Evolutionary conservation across 2,329 filamentous ascomycete species (phyloP).

Genomic region (Tolypocladium sp.): DNA sequence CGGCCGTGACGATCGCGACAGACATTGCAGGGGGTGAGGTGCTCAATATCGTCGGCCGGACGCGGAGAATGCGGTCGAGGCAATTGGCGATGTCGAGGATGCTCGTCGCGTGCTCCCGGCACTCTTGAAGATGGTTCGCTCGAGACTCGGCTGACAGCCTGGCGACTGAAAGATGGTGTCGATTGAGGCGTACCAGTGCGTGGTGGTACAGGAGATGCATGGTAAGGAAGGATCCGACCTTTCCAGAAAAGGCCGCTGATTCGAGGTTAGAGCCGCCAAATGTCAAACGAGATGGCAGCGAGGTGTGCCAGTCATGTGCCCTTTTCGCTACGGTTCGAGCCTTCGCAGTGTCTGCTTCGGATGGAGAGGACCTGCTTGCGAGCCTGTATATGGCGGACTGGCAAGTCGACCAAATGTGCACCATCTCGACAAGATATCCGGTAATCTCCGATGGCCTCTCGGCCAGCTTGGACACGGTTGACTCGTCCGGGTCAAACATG

Average conservation of each 20-base stretch:
- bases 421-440: constrained; percentile 52
- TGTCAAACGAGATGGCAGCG: constrained; percentile 44
- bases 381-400: constrained; percentile 45
- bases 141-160: constrained; percentile 30
- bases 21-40: constrained; percentile 53
- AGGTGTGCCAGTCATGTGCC: constrained; percentile 48
- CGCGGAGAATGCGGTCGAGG: constrained; percentile 26
- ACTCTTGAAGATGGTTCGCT: constrained; percentile 34
- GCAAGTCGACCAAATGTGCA: constrained; percentile 56
- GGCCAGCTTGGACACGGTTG: constrained; percentile 9
- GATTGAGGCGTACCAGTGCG: constrained; percentile 54
- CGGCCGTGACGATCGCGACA: constrained; percentile 52
- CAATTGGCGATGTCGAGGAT: constrained; percentile 38
- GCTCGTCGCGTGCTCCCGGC: constrained; percentile 41
- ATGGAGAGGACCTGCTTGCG: constrained; percentile 16
- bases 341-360: constrained; percentile 16
- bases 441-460: constrained; percentile 37
- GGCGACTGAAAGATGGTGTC: constrained; percentile 38
- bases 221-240: constrained; percentile 49
- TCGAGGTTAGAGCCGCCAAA: constrained; percentile 50
- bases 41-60: constrained; percentile 18
- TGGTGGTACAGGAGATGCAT: constrained; percentile 61
- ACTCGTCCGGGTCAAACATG: constrained; percentile 45
- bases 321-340: constrained; percentile 39
- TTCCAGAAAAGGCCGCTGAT: constrained; percentile 40